phyloP scores from a whole-genome alignment of 306 rosid species.

The Dalbergia cochinchinensis region DNA sequence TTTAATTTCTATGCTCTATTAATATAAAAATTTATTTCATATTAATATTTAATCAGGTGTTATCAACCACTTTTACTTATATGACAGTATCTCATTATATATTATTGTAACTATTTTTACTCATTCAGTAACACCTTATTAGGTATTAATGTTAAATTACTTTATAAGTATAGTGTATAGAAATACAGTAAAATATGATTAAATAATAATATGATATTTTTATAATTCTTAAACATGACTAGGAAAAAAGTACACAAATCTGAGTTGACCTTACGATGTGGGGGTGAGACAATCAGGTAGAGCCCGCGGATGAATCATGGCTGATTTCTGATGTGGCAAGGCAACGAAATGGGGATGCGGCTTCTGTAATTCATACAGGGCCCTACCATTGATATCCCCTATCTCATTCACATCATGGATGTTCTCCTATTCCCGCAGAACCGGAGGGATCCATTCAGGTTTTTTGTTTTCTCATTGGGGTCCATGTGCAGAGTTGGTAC shows the following conservation, averaged over 20 bases:
- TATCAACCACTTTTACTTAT: no score
- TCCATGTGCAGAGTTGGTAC: conserved; percentile 31
- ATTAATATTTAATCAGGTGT: no score
- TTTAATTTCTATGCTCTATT: no score
- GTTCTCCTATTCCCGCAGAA: conserved; percentile 24
- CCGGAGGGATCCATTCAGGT: neutral
- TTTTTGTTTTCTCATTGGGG: neutral
- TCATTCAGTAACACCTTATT: no score
- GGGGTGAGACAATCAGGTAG: conserved; percentile 12
- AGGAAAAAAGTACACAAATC: neutral
- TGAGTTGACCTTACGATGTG: conserved; percentile 46
- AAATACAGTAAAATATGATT: no score
- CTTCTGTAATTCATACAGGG: conserved; percentile 48
- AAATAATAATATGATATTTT: no score
- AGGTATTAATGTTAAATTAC: no score
- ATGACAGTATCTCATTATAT: no score
- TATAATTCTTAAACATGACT: no score
- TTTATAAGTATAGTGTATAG: no score
- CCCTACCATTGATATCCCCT: conserved; percentile 48
- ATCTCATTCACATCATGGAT: conserved; percentile 40
- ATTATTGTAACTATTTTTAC: no score
- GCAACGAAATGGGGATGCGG: conserved; percentile 62
- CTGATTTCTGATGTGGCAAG: conserved; percentile 46
- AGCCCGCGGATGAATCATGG: conserved; percentile 30
- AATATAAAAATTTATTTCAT: no score